Evolutionary conservation across 2,329 filamentous ascomycete species (phyloP).

Genomic region (Phialocephala sp.): DNA sequence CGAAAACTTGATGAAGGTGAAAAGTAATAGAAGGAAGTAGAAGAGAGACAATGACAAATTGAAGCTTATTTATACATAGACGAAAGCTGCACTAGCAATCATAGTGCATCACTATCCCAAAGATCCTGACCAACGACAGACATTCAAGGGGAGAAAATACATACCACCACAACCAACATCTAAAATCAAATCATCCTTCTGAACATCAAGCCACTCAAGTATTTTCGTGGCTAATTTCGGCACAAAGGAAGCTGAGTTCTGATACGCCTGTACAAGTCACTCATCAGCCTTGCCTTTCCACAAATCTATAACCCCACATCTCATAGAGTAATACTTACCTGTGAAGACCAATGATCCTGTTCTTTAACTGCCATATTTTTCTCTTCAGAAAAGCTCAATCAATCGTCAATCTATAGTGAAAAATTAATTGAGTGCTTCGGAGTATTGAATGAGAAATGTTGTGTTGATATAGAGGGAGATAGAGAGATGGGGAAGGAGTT

Average conservation of each 20-base stretch:
- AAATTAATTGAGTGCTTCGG: neutral
- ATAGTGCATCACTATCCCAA: neutral
- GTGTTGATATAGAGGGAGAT: conserved; percentile 4
- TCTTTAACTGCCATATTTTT: conserved; percentile 26
- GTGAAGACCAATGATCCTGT: conserved; percentile 47
- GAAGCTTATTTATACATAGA: neutral
- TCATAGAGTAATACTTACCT: conserved; percentile 37
- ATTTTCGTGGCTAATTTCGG: conserved; percentile 65
- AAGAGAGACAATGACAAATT: neutral
- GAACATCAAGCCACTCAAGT: conserved; percentile 61
- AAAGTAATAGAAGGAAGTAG: no score
- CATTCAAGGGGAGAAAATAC: conserved; percentile 28
- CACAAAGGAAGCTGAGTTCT: conserved; percentile 66
- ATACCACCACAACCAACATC: conserved; percentile 69
- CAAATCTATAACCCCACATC: neutral
- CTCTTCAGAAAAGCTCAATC: no score
- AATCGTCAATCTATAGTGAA: neutral
- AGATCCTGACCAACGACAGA: neutral
- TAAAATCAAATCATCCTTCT: conserved; percentile 62
- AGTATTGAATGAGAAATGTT: neutral
- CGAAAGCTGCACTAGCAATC: no score
- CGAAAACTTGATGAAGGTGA: no score
- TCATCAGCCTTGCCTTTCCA: neutral
- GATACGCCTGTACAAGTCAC: conserved; percentile 52
- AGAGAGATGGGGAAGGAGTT: conserved; percentile 2